Evolutionary conservation across 2,329 filamentous ascomycete species (phyloP).

Genomic region (Fusarium equiseti): DNA sequence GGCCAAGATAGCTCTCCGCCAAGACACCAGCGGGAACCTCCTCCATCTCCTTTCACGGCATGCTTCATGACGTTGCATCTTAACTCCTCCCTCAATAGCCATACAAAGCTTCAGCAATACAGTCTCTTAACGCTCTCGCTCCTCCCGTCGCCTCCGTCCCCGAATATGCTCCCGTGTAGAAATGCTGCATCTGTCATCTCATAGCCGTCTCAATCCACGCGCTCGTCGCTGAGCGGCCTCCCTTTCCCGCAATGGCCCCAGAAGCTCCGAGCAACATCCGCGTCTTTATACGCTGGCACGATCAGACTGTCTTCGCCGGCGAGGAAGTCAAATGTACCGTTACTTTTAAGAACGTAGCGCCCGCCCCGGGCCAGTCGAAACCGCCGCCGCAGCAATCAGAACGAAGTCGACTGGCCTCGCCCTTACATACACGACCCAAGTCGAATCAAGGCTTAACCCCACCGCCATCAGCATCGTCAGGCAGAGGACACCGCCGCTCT

Average conservation of each 20-base stretch:
- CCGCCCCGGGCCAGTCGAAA: conserved; percentile 55
- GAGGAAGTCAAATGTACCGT: conserved; percentile 96
- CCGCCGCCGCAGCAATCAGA: conserved; percentile 44
- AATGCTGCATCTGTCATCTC: conserved; percentile 49
- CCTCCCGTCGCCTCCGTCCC: conserved; percentile 9
- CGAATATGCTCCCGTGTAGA: conserved; percentile 43
- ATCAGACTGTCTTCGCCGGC: conserved; percentile 94
- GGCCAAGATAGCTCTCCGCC: conserved; percentile 40
- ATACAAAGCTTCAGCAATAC: conserved; percentile 27
- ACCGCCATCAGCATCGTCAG: conserved; percentile 55
- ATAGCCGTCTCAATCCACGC: conserved; percentile 45
- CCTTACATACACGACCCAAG: conserved; percentile 58
- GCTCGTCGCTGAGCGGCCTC: conserved; percentile 50
- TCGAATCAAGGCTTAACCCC: conserved; percentile 60
- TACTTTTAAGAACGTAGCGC: conserved; percentile 89
- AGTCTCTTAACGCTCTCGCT: conserved; percentile 8
- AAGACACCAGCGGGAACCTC: conserved; percentile 46
- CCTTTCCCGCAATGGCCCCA: conserved; percentile 59
- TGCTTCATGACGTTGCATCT: conserved; percentile 47
- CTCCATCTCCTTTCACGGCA: conserved; percentile 47
- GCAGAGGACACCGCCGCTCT: conserved; percentile 71
- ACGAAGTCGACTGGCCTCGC: conserved; percentile 57
- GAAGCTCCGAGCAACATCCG: conserved; percentile 78
- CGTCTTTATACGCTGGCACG: conserved; percentile 95
- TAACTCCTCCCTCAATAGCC: conserved; percentile 39